A percentile compares a stretch with the other conserved stretches of the same genome.
These are phyloP conservation scores for Fusarium austroafricanum DNA, from an alignment of 2,329 filamentous ascomycete genomes.

Conservation along the genomic window DNA sequence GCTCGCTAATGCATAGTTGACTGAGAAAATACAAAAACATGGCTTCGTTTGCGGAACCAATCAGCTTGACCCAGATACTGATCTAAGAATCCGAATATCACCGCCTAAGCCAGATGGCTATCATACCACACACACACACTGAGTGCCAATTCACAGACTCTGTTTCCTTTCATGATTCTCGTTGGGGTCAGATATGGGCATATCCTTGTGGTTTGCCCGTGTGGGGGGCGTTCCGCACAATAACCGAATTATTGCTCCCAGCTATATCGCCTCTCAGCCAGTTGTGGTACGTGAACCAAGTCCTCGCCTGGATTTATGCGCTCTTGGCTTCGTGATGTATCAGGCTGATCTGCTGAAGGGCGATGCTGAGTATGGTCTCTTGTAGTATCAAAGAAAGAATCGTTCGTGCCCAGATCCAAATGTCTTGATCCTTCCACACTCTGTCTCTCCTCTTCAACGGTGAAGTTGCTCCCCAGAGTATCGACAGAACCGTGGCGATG, in stretches of 20 bases:
- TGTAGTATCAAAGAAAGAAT: background rate
- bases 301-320: constrained; percentile 60
- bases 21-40: constrained; percentile 2
- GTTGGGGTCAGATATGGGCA: background rate
- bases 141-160: too few species aligned
- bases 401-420: constrained; percentile 28
- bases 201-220: background rate
- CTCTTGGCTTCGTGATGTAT: constrained; percentile 49
- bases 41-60: background rate
- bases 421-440: constrained; percentile 47
- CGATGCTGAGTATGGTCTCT: background rate
- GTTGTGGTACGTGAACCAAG: constrained; percentile 63
- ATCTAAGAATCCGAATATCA: background rate
- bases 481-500: constrained; percentile 45
- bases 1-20: constrained; percentile 26
- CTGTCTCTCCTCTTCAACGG: constrained; percentile 61
- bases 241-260: constrained; percentile 57
- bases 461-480: constrained; percentile 69
- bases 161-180: background rate
- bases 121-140: background rate
- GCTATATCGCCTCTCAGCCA: constrained; percentile 62
- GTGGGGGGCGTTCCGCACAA: background rate
- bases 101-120: background rate
- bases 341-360: constrained; percentile 9
- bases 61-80: background rate